Conservation (phyloP, 2,329 filamentous ascomycete species). For the Anisogramma anomala region DNA sequence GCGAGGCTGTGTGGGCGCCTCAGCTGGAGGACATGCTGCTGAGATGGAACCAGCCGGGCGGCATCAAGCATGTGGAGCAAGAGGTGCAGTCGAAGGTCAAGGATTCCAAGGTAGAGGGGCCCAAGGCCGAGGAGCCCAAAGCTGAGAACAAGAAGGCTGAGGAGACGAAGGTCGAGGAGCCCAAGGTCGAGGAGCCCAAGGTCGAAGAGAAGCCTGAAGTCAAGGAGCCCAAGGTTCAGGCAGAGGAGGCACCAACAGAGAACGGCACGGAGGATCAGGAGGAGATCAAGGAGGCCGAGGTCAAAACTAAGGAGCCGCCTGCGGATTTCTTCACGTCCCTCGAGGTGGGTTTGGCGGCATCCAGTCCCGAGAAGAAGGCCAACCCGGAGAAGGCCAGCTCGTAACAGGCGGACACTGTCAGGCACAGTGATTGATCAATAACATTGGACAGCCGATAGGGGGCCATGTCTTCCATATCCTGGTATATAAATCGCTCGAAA, state of each 20-base stretch:
- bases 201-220: background rate
- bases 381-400: background rate
- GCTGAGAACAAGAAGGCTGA: slow-evolving; percentile 9
- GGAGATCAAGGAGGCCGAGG: background rate
- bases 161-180: slow-evolving; percentile 1
- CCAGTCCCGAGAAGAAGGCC: background rate
- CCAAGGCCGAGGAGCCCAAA: slow-evolving; percentile 2
- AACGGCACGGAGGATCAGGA: background rate
- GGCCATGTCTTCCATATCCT: too few species aligned
- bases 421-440: too few species aligned
- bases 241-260: background rate
- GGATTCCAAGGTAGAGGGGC: slow-evolving; percentile 7
- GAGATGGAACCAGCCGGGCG: slow-evolving; percentile 20
- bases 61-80: slow-evolving; percentile 15
- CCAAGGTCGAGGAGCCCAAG: background rate
- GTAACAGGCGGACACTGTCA: too few species aligned
- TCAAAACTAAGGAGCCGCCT: background rate
- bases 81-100: slow-evolving; percentile 13
- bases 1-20: slow-evolving; percentile 73
- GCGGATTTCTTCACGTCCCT: too few species aligned
- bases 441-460: too few species aligned
- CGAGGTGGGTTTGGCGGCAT: too few species aligned
- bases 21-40: slow-evolving; percentile 50
- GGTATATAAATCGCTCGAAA: too few species aligned
- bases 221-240: background rate